Conservation (phyloP, 345 rosid genomes). For the Melaleuca alternifolia region DNA sequence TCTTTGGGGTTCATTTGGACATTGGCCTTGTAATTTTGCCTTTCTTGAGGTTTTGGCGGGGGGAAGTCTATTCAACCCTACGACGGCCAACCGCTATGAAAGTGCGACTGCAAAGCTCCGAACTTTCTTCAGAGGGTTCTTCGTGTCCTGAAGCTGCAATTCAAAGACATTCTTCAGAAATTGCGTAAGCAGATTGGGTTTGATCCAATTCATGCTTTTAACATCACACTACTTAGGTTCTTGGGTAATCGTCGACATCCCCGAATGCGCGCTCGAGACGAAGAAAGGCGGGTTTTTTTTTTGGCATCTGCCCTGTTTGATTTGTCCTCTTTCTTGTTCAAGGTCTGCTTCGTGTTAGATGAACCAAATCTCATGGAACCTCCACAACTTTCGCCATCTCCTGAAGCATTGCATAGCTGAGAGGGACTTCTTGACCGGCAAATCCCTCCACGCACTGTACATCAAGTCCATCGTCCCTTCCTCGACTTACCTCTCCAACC, state of each 20-base stretch:
- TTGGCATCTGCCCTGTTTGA: not conserved
- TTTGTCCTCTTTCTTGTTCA: not conserved
- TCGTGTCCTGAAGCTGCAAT: not conserved
- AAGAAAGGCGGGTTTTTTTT: not conserved
- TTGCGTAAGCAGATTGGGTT: not conserved
- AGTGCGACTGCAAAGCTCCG: not conserved
- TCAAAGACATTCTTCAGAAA: not conserved
- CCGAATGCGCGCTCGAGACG: not conserved
- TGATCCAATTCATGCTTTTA: not conserved
- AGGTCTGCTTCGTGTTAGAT: conserved; percentile 12
- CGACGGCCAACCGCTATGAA: not conserved
- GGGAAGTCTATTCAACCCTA: not conserved
- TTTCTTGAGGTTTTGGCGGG: not conserved
- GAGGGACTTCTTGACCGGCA: conserved; percentile 50
- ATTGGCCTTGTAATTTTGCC: not conserved
- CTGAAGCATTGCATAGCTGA: conserved; percentile 41
- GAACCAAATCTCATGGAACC: conserved; percentile 40
- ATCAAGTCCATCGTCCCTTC: conserved; percentile 51
- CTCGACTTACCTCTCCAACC: conserved; percentile 83
- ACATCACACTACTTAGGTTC: not conserved
- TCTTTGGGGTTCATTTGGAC: not conserved
- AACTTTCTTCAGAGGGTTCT: rapidly evolving
- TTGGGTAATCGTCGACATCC: not conserved
- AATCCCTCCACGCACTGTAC: conserved; percentile 60
- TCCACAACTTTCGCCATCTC: conserved; percentile 35